A percentile compares a stretch with the other conserved stretches of the same genome.
Conservation (phyloP, 2,329 filamentous ascomycete genomes). For the Bimuria novae-zelandiae region DNA sequence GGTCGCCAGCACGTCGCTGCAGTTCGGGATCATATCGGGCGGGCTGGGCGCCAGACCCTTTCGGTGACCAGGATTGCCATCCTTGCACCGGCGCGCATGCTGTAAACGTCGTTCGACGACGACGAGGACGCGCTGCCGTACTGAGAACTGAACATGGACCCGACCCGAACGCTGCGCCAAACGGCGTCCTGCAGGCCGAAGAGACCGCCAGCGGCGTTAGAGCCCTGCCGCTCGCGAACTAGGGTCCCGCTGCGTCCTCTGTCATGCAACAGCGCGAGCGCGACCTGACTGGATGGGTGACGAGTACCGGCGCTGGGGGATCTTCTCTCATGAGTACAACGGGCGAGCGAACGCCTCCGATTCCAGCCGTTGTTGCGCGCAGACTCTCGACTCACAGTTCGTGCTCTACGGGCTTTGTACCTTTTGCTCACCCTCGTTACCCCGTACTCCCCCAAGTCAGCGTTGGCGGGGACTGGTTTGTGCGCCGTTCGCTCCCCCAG, state of each 20-base stretch:
- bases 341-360: conserved; percentile 24
- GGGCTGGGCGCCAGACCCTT: conserved; percentile 9
- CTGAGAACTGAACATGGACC: conserved; percentile 13
- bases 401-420: conserved; percentile 14
- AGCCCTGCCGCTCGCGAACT: conserved; percentile 15
- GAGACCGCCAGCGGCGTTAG: conserved; percentile 16
- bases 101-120: conserved; percentile 20
- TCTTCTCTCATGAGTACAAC: conserved; percentile 42
- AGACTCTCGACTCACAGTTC: conserved; percentile 20
- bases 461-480: conserved; percentile 17
- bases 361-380: conserved; percentile 18
- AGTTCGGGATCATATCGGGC: conserved; percentile 20
- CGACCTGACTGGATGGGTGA: conserved; percentile 34
- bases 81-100: conserved; percentile 23
- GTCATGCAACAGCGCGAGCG: conserved; percentile 33
- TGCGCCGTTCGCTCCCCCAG: conserved; percentile 21
- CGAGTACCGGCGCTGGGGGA: conserved; percentile 34
- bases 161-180: conserved; percentile 25
- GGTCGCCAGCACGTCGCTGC: conserved; percentile 8
- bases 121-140: conserved; percentile 26
- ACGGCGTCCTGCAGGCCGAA: conserved; percentile 32
- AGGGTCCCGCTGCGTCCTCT: conserved; percentile 29
- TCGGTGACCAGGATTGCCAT: conserved; percentile 9
- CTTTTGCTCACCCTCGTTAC: conserved; percentile 12
- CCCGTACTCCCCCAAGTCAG: conserved; percentile 10